These are phyloP conservation scores for Diospyros kaki DNA, from an alignment of 148 eudicot species.

Conservation along the genomic window DNA sequence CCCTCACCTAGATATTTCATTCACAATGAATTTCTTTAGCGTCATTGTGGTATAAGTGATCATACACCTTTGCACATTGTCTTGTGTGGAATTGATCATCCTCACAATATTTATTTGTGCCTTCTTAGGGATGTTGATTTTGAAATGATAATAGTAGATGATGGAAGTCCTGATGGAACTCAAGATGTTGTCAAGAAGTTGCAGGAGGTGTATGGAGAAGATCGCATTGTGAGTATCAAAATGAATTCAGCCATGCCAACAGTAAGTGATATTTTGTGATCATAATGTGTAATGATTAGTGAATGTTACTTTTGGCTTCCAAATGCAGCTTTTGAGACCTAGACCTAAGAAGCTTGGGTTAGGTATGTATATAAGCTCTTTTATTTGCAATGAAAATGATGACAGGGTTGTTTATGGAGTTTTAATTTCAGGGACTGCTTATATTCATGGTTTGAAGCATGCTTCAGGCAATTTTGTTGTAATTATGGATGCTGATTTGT, in stretches of 20 bases:
- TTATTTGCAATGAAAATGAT: neutral
- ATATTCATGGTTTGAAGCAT: slow-evolving; percentile 38
- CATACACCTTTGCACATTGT: neutral
- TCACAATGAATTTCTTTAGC: neutral
- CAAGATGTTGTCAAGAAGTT: slow-evolving; percentile 89
- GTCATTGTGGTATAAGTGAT: neutral
- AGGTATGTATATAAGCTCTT: slow-evolving; percentile 39
- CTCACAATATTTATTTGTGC: slow-evolving; percentile 3
- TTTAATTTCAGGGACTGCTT: slow-evolving; percentile 25
- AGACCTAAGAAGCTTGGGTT: slow-evolving; percentile 93
- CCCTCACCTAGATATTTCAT: neutral
- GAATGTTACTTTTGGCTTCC: slow-evolving; percentile 5
- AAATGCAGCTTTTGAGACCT: slow-evolving; percentile 74
- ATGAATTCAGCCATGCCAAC: neutral
- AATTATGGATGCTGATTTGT: slow-evolving; percentile 35
- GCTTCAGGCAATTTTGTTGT: slow-evolving; percentile 38
- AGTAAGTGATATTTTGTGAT: neutral
- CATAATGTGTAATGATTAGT: neutral
- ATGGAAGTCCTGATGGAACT: slow-evolving; percentile 99
- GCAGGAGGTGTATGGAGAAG: slow-evolving; percentile 87
- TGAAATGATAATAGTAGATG: slow-evolving; percentile 91
- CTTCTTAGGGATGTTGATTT: slow-evolving; percentile 71
- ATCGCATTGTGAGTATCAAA: slow-evolving; percentile 57
- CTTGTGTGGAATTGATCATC: no score
- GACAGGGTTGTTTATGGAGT: slow-evolving; percentile 1